phyloP scores from a whole-genome alignment of 1,139 yeast species.

The Taiozyma sp. region DNA sequence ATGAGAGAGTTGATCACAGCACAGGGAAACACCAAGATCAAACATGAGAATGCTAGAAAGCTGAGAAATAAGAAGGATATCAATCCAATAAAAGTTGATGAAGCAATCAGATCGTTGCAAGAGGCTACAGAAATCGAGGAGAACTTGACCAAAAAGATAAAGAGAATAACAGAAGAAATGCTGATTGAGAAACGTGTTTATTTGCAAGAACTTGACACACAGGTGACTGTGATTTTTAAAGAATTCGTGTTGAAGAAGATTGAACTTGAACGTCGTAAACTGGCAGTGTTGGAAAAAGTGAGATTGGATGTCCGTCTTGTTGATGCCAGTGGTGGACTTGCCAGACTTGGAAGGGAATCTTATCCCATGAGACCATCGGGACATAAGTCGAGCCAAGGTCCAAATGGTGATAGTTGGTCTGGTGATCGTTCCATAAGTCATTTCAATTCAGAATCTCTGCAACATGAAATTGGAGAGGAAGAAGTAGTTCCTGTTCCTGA shows the following conservation, averaged over 20 bases:
- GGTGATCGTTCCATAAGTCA: slow-evolving; percentile 41
- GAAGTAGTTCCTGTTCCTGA: slow-evolving; percentile 1
- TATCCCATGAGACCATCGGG: slow-evolving; percentile 34
- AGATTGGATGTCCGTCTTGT: slow-evolving; percentile 72
- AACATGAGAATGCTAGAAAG: slow-evolving; percentile 71
- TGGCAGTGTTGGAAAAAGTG: slow-evolving; percentile 71
- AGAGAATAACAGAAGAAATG: slow-evolving; percentile 85
- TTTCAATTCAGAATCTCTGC: slow-evolving; percentile 22
- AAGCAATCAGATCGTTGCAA: slow-evolving; percentile 76
- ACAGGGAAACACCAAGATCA: slow-evolving; percentile 65
- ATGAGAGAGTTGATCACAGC: slow-evolving; percentile 88
- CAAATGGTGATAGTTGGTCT: slow-evolving; percentile 58
- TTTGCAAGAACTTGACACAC: slow-evolving; percentile 49
- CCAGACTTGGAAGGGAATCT: slow-evolving; percentile 76
- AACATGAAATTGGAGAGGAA: slow-evolving; percentile 14
- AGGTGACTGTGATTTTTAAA: slow-evolving; percentile 51
- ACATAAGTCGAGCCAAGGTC: slow-evolving; percentile 41
- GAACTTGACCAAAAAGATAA: slow-evolving; percentile 66
- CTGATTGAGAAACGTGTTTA: slow-evolving; percentile 63
- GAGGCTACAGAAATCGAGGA: slow-evolving; percentile 78
- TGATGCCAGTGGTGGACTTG: slow-evolving; percentile 76
- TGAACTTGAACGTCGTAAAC: slow-evolving; percentile 80
- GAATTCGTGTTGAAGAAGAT: slow-evolving; percentile 66
- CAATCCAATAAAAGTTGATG: slow-evolving; percentile 88
- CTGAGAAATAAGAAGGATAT: slow-evolving; percentile 71